Evolutionary conservation across 176 grass and related monocot species (phyloP), one percentile per base, ranked within the genome.

Genomic region (Musa beccarii): DNA sequence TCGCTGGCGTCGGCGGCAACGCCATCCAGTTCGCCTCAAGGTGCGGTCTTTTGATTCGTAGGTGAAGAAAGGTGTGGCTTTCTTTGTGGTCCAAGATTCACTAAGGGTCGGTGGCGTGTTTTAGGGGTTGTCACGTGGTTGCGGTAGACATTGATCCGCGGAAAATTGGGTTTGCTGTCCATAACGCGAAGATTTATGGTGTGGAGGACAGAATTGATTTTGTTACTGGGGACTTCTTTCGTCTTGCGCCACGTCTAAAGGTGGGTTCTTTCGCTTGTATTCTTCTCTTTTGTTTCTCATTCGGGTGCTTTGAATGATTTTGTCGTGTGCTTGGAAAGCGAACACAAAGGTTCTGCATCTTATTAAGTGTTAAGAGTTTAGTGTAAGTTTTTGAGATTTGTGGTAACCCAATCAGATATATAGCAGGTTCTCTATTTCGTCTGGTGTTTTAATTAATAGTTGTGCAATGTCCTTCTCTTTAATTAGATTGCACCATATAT

Each of bases 21-120:
- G 63, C 84, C 79, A 87, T 89, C 86, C 86, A 89, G 77, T 92
- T 92, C 65, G 90, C 90, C 52, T 82, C 69, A 29, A 92, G 84
- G 86, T 79, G 66, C 20, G 29, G 13, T n/a, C 75, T 65, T 77
- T 65, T 49, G 6, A 14, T 76, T 24, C 29, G 1, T 19, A 19
- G 67, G 1, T 19, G 67, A 70, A 19, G 17, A 20, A 70, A 52
- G 68, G 16, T 51, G 49, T 50, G 68, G 9, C 9, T n/a, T 70
- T 70, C 19, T n/a, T 43, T 43, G 34, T 43, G 3, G 2, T 10
- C 49, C 7, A 15, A 9, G 29, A 8, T 11, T 51, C 43, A 70
- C 8, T 51, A 5, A 10, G 50, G 17, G 10, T 12, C 22, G 11
- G 10, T 25, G 21, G 2, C 49, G 11, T 67, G 8, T 24, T 63